phyloP scores from a whole-genome alignment of 108 stramenopile genomes.

The Skeletonema costatum region DNA sequence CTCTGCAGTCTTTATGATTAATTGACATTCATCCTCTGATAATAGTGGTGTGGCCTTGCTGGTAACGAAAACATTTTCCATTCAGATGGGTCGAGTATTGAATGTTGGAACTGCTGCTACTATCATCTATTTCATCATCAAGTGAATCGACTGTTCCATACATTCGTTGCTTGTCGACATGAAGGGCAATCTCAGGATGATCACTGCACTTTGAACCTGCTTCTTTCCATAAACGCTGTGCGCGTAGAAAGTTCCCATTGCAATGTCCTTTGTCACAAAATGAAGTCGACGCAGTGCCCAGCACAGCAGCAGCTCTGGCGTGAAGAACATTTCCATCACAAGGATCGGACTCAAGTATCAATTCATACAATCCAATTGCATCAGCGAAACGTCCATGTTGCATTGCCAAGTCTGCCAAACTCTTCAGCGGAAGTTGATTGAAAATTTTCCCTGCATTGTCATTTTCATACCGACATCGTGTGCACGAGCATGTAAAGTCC shows the following conservation, averaged over 20 bases:
- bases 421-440: slow-evolving; percentile 14
- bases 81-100: slow-evolving; percentile 23
- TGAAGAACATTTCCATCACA: slow-evolving; percentile 44
- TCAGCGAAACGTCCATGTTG: slow-evolving; percentile 58
- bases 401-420: slow-evolving; percentile 65
- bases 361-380: slow-evolving; percentile 51
- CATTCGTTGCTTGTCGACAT: slow-evolving; percentile 58
- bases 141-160: slow-evolving; percentile 40
- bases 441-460: slow-evolving; percentile 7
- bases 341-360: slow-evolving; percentile 29
- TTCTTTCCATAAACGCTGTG: slow-evolving; percentile 72
- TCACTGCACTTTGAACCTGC: slow-evolving; percentile 30
- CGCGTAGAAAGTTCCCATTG: slow-evolving; percentile 52
- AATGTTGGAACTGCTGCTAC: slow-evolving; percentile 1
- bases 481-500: slow-evolving; percentile 43
- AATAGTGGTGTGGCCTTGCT: slow-evolving; percentile 39
- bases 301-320: slow-evolving; percentile 37
- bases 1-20: slow-evolving; percentile 59
- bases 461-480: slow-evolving; percentile 43
- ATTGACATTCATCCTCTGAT: slow-evolving; percentile 45
- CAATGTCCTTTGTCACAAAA: slow-evolving; percentile 60
- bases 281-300: slow-evolving; percentile 30
- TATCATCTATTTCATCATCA: not conserved
- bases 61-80: slow-evolving; percentile 46
- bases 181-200: slow-evolving; percentile 61